phyloP scores from a whole-genome alignment of 306 rosid species.

The Inga leiocalycina region DNA sequence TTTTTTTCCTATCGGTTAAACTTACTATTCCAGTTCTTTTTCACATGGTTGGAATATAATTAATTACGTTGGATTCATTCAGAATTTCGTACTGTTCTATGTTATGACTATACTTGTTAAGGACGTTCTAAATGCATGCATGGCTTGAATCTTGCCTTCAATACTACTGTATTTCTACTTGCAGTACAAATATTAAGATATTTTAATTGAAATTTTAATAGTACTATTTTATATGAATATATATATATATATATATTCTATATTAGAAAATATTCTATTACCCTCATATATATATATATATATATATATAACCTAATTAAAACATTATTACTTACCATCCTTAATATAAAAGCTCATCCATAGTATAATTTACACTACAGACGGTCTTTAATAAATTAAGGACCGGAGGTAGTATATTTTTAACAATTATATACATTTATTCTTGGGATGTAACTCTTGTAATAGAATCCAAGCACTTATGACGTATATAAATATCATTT shows the following conservation, averaged over 20 bases:
- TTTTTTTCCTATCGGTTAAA: not conserved
- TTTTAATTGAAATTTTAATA: not conserved
- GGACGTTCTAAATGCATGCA: not conserved
- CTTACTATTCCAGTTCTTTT: not conserved
- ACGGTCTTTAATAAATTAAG: too few species aligned
- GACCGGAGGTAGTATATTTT: too few species aligned
- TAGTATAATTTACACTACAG: too few species aligned
- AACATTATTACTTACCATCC: too few species aligned
- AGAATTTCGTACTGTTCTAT: not conserved
- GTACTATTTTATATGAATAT: too few species aligned
- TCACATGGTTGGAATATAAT: not conserved
- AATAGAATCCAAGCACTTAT: not conserved
- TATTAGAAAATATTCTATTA: too few species aligned
- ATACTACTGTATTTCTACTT: not conserved
- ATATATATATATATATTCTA: too few species aligned
- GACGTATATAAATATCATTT: not conserved
- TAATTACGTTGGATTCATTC: not conserved
- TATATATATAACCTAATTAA: too few species aligned
- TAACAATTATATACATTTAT: too few species aligned
- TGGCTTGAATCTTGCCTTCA: not conserved
- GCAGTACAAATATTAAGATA: not conserved
- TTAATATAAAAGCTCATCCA: too few species aligned
- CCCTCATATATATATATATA: too few species aligned
- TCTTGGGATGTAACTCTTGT: not conserved
- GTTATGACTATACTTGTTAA: not conserved